A percentile compares a stretch with the other conserved stretches of the same genome.
Conservation (phyloP, 257 asterid genomes). For the Petunia axillaris region DNA sequence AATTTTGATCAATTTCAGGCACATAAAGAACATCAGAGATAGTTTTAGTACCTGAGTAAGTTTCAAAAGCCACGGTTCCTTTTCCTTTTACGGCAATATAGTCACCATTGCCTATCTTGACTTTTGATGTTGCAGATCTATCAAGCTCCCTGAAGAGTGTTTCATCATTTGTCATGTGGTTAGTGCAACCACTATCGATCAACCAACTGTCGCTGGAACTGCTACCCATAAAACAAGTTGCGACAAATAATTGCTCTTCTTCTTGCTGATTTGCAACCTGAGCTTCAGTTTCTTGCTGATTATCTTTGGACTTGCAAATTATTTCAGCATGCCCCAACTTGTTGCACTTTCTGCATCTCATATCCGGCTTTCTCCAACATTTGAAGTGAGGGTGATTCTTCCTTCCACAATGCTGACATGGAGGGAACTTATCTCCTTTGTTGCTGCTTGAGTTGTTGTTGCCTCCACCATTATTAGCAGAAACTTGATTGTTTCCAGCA, state of each 20-base stretch:
- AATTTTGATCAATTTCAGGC: too few species aligned
- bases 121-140: background rate
- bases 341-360: background rate
- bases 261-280: too few species aligned
- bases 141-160: slow-evolving; percentile 16
- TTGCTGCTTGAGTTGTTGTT: background rate
- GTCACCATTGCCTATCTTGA: too few species aligned
- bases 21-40: too few species aligned
- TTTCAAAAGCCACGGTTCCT: too few species aligned
- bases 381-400: background rate
- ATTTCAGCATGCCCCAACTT: background rate
- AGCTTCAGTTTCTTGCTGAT: too few species aligned
- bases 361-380: slow-evolving; percentile 14
- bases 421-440: background rate
- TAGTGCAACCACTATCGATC: slow-evolving; percentile 8
- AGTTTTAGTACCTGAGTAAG: too few species aligned
- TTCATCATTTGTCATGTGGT: slow-evolving; percentile 2
- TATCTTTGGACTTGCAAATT: background rate
- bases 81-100: too few species aligned
- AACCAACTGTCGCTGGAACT: background rate
- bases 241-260: too few species aligned
- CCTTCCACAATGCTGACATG: background rate
- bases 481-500: background rate
- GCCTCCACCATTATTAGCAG: background rate
- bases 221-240: background rate